These are phyloP conservation scores for Microbotryum lychnidis-dioicae DNA, from an alignment of 1,284 basidiomycete genomes.

Conservation along the genomic window DNA sequence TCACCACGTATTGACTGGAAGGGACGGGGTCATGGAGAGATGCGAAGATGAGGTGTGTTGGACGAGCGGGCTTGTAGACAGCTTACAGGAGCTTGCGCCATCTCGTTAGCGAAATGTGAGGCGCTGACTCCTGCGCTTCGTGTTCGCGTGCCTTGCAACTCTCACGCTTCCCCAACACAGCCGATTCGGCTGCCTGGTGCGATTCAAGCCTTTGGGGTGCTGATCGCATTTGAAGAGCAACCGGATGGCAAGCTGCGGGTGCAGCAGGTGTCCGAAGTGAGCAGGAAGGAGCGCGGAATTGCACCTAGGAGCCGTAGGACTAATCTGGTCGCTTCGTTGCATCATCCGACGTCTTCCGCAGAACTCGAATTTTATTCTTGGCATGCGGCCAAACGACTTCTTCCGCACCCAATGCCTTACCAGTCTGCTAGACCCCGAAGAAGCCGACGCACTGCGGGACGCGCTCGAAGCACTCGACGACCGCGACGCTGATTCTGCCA, in stretches of 20 bases:
- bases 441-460: slow-evolving; percentile 67
- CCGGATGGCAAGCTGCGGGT: slow-evolving; percentile 56
- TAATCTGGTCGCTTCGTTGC: neutral
- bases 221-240: slow-evolving; percentile 65
- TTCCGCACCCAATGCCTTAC: slow-evolving; percentile 71
- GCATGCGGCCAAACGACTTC: slow-evolving; percentile 65
- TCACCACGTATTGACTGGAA: slow-evolving; percentile 59
- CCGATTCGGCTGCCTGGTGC: slow-evolving; percentile 79
- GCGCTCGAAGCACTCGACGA: slow-evolving; percentile 31
- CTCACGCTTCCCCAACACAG: slow-evolving; percentile 29
- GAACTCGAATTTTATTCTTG: slow-evolving; percentile 63
- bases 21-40: slow-evolving; percentile 57
- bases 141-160: neutral
- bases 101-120: slow-evolving; percentile 34
- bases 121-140: neutral
- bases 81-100: neutral
- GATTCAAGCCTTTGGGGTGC: slow-evolving; percentile 75
- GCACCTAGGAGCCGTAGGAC: neutral
- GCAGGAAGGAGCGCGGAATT: slow-evolving; percentile 16
- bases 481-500: slow-evolving; percentile 19
- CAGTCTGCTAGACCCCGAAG: slow-evolving; percentile 58
- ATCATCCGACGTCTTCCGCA: slow-evolving; percentile 18
- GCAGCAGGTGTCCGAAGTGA: slow-evolving; percentile 73
- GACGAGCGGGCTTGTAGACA: slow-evolving; percentile 14
- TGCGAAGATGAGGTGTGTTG: slow-evolving; percentile 70